phyloP scores from a whole-genome alignment of 139 green algal species.

The Microglena sp. region DNA sequence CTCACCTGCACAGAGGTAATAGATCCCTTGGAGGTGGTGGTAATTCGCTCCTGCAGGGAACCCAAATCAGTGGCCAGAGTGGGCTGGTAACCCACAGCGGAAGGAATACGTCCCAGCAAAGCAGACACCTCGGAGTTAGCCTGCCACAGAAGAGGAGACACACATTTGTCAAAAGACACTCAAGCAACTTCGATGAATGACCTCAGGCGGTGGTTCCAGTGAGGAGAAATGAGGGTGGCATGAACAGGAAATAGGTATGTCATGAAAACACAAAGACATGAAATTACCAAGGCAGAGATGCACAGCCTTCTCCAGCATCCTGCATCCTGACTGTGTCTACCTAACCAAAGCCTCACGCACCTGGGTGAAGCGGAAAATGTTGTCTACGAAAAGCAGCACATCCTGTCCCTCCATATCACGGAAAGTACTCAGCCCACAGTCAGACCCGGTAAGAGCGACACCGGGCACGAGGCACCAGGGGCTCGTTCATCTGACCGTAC shows the following conservation, averaged over 20 bases:
- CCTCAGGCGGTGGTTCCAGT: too few relatives aligned
- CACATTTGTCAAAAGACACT: too few relatives aligned
- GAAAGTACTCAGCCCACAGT: slow-evolving; percentile 99
- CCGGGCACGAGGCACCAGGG: slow-evolving; percentile 92
- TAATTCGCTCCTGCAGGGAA: slow-evolving; percentile 96
- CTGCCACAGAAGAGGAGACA: too few relatives aligned
- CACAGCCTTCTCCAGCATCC: too few relatives aligned
- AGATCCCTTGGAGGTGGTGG: slow-evolving; percentile 95
- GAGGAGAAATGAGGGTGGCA: too few relatives aligned
- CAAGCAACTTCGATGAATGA: too few relatives aligned
- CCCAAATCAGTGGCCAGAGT: slow-evolving; percentile 97
- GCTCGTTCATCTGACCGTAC: slow-evolving; percentile 99
- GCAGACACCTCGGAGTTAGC: slow-evolving; percentile 98
- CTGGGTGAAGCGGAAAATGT: slow-evolving; percentile 99
- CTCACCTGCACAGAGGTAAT: slow-evolving; percentile 94
- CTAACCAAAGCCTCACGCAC: too few relatives aligned
- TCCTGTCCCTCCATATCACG: slow-evolving; percentile 98
- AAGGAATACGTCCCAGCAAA: slow-evolving; percentile 96
- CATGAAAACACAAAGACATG: too few relatives aligned
- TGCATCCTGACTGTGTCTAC: too few relatives aligned
- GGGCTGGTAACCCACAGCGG: slow-evolving; percentile 98
- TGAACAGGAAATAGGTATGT: too few relatives aligned
- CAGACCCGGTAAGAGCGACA: slow-evolving; percentile 92
- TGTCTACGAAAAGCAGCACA: slow-evolving; percentile 99
- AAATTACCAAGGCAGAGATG: too few relatives aligned